These are phyloP conservation scores for Fusarium sp. DNA, from an alignment of 2,329 filamentous ascomycete species.

Conservation along the genomic window DNA sequence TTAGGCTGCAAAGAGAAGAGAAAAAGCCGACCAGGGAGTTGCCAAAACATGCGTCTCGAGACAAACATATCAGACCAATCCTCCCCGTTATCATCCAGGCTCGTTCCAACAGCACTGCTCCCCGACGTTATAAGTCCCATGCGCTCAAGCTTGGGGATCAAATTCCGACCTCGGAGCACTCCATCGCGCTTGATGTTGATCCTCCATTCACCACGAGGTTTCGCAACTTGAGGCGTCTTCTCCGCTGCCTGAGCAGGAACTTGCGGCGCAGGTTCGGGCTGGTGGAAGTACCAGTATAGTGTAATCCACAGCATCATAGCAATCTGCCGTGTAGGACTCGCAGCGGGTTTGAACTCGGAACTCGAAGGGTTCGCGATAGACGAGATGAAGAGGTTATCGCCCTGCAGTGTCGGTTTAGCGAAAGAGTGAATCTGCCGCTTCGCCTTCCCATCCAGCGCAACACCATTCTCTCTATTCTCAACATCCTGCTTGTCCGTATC, in stretches of 20 bases:
- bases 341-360: conserved; percentile 80
- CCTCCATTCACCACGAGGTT: conserved; percentile 85
- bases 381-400: conserved; percentile 89
- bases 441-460: conserved; percentile 15
- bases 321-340: conserved; percentile 85
- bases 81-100: conserved; percentile 67
- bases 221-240: conserved; percentile 72
- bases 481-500: conserved; percentile 34
- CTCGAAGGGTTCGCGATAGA: conserved; percentile 86
- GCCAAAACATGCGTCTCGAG: conserved; percentile 86
- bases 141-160: conserved; percentile 89
- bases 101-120: conserved; percentile 77
- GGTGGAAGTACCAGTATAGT: conserved; percentile 97
- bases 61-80: conserved; percentile 86
- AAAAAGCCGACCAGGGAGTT: conserved; percentile 86
- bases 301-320: conserved; percentile 98
- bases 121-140: conserved; percentile 86
- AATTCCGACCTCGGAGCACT: conserved; percentile 83
- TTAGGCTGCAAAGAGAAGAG: conserved; percentile 82
- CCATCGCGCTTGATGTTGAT: conserved; percentile 87
- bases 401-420: conserved; percentile 75
- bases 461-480: conserved; percentile 33
- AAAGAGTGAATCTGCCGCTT: conserved; percentile 56
- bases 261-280: conserved; percentile 74
- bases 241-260: conserved; percentile 71